Conservation (phyloP, 2,329 filamentous ascomycete genomes). For the Verticillium alfalfae region DNA sequence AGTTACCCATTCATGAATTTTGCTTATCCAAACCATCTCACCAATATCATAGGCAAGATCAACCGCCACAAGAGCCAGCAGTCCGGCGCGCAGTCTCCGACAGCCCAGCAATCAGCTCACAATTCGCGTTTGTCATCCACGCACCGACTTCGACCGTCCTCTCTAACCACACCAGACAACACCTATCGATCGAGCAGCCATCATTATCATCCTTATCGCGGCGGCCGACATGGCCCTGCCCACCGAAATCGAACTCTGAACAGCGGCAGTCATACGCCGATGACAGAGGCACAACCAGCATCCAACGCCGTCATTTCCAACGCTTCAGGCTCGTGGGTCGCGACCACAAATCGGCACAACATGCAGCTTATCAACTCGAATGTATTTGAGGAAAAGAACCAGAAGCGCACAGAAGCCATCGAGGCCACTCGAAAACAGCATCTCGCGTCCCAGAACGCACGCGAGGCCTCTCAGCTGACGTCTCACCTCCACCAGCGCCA, state of each 20-base stretch:
- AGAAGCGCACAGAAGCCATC: constrained; percentile 64
- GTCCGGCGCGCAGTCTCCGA: constrained; percentile 27
- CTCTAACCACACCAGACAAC: constrained; percentile 19
- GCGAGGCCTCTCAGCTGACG: constrained; percentile 54
- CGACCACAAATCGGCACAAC: constrained; percentile 69
- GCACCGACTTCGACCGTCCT: neutral
- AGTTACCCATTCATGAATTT: constrained; percentile 10
- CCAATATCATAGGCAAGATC: constrained; percentile 58
- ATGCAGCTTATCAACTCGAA: constrained; percentile 72
- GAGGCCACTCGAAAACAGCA: constrained; percentile 61
- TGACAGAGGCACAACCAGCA: constrained; percentile 16
- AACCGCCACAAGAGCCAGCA: constrained; percentile 70
- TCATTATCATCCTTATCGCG: constrained; percentile 6
- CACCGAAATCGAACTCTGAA: constrained; percentile 51
- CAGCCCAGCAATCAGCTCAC: constrained; percentile 19
- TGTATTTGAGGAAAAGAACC: constrained; percentile 69
- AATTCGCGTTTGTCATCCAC: constrained; percentile 26
- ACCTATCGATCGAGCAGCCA: constrained; percentile 20
- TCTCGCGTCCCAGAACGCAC: constrained; percentile 44
- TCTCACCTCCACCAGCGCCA: constrained; percentile 33
- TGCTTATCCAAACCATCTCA: constrained; percentile 12
- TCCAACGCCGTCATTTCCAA: constrained; percentile 27
- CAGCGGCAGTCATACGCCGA: constrained; percentile 16
- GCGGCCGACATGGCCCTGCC: constrained; percentile 17
- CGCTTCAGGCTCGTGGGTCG: constrained; percentile 54